phyloP scores from a whole-genome alignment of 2,329 filamentous ascomycete genomes.

The Dryadomyces quercivorus region DNA sequence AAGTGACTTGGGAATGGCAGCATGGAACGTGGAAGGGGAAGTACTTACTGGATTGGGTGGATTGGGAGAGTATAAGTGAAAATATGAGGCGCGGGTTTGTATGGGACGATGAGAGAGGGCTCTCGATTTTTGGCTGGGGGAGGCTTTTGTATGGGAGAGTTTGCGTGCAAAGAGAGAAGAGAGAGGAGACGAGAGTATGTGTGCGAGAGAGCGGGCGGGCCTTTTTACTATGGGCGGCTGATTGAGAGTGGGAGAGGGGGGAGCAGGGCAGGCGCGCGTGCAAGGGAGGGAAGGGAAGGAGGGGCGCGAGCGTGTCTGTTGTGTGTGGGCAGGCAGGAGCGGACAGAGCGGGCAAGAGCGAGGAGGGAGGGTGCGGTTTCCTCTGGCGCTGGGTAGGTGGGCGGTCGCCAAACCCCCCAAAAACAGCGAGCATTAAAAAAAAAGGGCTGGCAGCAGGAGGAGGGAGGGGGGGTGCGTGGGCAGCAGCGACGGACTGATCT shows the following conservation, averaged over 20 bases:
- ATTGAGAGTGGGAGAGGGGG: constrained; percentile 31
- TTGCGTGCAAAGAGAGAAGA: constrained; percentile 30
- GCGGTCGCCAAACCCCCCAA: constrained; percentile 13
- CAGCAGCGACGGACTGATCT: constrained; percentile 9
- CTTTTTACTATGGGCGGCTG: constrained; percentile 55
- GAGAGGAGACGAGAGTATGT: constrained; percentile 43
- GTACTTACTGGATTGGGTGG: constrained; percentile 43
- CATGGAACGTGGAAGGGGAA: constrained; percentile 24
- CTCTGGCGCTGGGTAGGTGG: constrained; percentile 14
- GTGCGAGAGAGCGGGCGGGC: constrained; percentile 43
- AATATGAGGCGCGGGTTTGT: constrained; percentile 26
- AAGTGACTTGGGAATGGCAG: constrained; percentile 30
- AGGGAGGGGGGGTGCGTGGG: constrained; percentile 2
- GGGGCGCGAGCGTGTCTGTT: constrained; percentile 2
- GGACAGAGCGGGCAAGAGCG: background rate
- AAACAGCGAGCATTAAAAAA: constrained; percentile 4
- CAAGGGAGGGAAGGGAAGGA: constrained; percentile 1
- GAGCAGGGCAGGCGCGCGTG: constrained; percentile 2
- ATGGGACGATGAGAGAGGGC: constrained; percentile 26
- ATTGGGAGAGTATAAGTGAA: constrained; percentile 27
- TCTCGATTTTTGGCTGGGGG: constrained; percentile 32
- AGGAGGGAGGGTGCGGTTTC: background rate
- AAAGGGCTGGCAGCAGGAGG: constrained; percentile 8
- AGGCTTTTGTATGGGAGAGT: constrained; percentile 43
- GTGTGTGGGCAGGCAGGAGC: constrained; percentile 1